phyloP scores from a whole-genome alignment of 805 yeast genomes.

The Maudiozyma bulderi region DNA sequence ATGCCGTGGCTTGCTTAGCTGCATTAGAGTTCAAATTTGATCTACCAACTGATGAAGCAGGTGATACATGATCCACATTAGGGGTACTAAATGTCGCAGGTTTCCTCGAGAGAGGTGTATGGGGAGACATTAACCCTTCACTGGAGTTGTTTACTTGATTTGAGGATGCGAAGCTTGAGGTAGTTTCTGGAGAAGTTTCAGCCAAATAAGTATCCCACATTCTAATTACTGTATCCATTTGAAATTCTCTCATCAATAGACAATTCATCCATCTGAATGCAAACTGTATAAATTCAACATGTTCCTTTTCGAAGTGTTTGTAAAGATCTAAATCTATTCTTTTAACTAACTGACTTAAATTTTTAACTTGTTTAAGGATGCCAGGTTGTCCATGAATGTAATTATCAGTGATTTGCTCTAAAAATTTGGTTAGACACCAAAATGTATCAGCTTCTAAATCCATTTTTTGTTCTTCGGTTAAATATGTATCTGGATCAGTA shows the following conservation, averaged over 20 bases:
- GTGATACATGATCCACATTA: constrained; percentile 3
- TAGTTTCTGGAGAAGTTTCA: constrained; percentile 43
- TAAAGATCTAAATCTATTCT: constrained; percentile 70
- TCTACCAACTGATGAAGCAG: background rate
- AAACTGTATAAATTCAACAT: constrained; percentile 90
- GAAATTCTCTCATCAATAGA: constrained; percentile 85
- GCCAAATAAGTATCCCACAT: constrained; percentile 97
- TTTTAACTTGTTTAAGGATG: constrained; percentile 80
- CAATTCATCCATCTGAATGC: constrained; percentile 99
- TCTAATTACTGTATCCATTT: constrained; percentile 66
- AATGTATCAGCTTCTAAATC: constrained; percentile 90
- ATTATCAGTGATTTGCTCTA: constrained; percentile 93
- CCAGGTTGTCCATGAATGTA: constrained; percentile 98
- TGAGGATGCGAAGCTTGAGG: constrained; percentile 9
- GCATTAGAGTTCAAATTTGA: background rate
- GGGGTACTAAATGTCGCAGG: constrained; percentile 16
- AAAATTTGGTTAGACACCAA: constrained; percentile 87
- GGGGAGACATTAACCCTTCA: constrained; percentile 10
- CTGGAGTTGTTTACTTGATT: background rate
- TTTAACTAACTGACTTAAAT: constrained; percentile 63
- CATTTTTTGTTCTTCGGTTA: constrained; percentile 52
- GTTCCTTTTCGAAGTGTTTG: constrained; percentile 67
- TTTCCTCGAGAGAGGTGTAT: constrained; percentile 16
- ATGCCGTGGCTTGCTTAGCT: background rate
- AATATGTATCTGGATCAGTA: constrained; percentile 47